Evolutionary conservation across 2,329 filamentous ascomycete species (phyloP).

Genomic region (Aspergillus costaricaensis): DNA sequence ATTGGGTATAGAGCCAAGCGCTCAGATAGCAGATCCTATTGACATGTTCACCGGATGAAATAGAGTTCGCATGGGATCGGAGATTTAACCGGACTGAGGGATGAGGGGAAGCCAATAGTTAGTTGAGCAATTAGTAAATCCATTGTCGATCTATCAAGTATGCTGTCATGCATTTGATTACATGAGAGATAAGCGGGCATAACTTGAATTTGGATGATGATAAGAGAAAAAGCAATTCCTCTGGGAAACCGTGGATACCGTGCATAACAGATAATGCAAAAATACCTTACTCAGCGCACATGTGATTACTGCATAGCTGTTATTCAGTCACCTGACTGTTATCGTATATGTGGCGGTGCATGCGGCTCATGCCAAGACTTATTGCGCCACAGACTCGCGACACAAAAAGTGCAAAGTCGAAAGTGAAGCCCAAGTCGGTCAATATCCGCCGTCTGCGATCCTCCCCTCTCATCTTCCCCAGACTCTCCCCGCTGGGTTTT

Average conservation of each 20-base stretch:
- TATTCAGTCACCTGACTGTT: neutral
- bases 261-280: neutral
- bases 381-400: constrained; percentile 22
- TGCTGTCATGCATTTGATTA: neutral
- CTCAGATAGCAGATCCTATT: neutral
- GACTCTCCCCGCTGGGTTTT: neutral
- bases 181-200: neutral
- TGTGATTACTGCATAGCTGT: neutral
- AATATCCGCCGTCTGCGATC: constrained; percentile 19
- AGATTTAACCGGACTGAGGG: neutral
- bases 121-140: neutral
- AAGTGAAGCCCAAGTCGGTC: constrained; percentile 6
- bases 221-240: neutral
- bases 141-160: neutral
- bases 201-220: neutral
- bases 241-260: neutral
- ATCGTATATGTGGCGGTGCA: constrained; percentile 9
- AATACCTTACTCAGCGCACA: neutral
- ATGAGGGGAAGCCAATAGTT: neutral
- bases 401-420: constrained; percentile 23
- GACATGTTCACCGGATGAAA: neutral
- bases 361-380: constrained; percentile 13
- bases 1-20: neutral
- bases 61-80: neutral
- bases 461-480: constrained; percentile 6